A percentile compares a stretch with the other conserved stretches of the same genome.
These are phyloP conservation scores for Cunninghamia lanceolata DNA, from an alignment of 75 land plant species.

Conservation along the genomic window DNA sequence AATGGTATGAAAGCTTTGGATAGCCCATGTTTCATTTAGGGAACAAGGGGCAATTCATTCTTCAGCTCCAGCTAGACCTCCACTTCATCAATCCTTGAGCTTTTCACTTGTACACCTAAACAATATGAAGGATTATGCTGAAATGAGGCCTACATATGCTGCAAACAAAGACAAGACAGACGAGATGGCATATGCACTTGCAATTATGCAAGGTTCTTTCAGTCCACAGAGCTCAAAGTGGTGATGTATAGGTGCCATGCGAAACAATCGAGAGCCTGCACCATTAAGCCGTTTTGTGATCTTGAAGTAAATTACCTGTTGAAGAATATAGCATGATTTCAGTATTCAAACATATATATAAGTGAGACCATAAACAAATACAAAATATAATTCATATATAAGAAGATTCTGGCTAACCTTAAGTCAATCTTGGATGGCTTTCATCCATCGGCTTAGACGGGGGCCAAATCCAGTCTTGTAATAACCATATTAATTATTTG, in stretches of 20 bases:
- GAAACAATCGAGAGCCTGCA: constrained; percentile 42
- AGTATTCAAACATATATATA: not conserved
- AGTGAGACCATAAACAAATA: not conserved
- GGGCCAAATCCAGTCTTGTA: not conserved
- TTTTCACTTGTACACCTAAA: not conserved
- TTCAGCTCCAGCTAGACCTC: not conserved
- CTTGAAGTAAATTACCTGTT: constrained; percentile 43
- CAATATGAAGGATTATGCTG: constrained; percentile 22
- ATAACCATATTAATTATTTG: not conserved
- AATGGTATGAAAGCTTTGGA: not conserved
- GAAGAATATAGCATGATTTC: not conserved
- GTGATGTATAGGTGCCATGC: constrained; percentile 81
- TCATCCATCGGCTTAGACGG: not conserved
- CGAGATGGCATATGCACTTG: constrained; percentile 60
- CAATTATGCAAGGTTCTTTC: constrained; percentile 73
- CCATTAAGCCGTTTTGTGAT: constrained; percentile 48
- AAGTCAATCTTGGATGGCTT: not conserved
- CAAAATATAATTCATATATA: not conserved
- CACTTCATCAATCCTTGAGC: not conserved
- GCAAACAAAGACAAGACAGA: constrained; percentile 55
- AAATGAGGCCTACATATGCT: constrained; percentile 72
- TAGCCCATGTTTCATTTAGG: not conserved
- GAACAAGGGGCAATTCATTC: not conserved
- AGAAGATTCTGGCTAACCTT: not conserved
- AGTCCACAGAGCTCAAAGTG: constrained; percentile 69